Evolutionary conservation across 1,139 yeast species (phyloP).

Genomic region (Candida albicans): DNA sequence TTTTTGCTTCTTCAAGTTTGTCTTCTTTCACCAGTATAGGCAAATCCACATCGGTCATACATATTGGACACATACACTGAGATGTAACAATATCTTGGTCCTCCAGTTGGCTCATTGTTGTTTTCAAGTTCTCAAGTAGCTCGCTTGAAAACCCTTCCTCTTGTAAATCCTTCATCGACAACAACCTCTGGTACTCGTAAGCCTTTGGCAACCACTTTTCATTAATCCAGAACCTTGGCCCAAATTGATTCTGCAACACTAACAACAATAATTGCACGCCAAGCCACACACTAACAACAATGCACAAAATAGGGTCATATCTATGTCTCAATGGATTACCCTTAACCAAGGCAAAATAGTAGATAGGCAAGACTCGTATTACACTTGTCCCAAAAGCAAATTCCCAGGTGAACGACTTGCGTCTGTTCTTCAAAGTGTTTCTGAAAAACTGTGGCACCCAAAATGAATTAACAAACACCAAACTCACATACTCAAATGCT

Average conservation of each 20-base stretch:
- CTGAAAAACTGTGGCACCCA: constrained; percentile 93
- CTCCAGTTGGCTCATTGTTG: constrained; percentile 12
- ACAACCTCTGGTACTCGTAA: constrained; percentile 75
- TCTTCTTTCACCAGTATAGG: constrained; percentile 42
- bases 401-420: constrained; percentile 65
- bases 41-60: constrained; percentile 74
- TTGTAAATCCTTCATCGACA: constrained; percentile 63
- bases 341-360: constrained; percentile 53
- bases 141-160: constrained; percentile 45
- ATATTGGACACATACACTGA: constrained; percentile 75
- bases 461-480: constrained; percentile 60
- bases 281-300: constrained; percentile 52
- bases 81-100: constrained; percentile 29
- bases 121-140: constrained; percentile 26
- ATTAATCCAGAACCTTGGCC: constrained; percentile 84
- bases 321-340: constrained; percentile 53
- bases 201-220: constrained; percentile 72
- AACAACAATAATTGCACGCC: constrained; percentile 55
- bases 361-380: constrained; percentile 63
- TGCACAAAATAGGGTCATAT: constrained; percentile 49
- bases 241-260: constrained; percentile 62
- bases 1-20: constrained; percentile 14
- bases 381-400: constrained; percentile 68
- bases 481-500: constrained; percentile 55
- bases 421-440: constrained; percentile 72